Evolutionary conservation across 805 yeast species (phyloP), one percentile per base, ranked within the genome.

Genomic region (Candida endomychidarum): DNA sequence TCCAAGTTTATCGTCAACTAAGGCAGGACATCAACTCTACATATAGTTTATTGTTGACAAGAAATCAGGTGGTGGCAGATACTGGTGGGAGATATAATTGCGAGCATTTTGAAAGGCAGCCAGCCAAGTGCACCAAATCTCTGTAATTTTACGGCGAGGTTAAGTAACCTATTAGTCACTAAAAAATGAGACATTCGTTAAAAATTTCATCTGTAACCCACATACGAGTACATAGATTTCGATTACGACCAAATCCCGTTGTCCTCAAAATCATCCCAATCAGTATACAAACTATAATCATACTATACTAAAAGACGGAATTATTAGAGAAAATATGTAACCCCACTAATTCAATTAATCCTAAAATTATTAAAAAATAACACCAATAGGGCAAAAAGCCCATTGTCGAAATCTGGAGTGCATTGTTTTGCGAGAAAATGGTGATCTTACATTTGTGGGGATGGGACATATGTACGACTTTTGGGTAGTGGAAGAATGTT

Each of bases 381-480:
- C 7, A 3, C 35, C 18, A 32, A 32, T 14, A 22, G 19, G 35
- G 35, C 19, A 21, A 20, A 32, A 21, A 15, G 8, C 19, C 35
- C 26, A 32, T 32, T 32, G 34, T 21, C 20, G 12, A 32, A 32
- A 32, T 12, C 26, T 32, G 35, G 35, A 21, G 35, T 32, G 22
- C 26, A 32, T 32, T 32, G 35, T 32, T 8, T 14, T 12, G 5
- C 14, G 19, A 30, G 20, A 19, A 21, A 32, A 12, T 18, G 33
- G 20, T 32, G 35, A 32, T 32, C 35, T 22, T 15, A 12, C 7
- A 8, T 21, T 32, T 32, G 35, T 32, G 35, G 35, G 35, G 35
- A 12, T 8, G 10, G 26, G 9, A 12, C 35, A 22, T 8, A 5
- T 8, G 19, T 12, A n/a, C 23, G 34, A 31, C 22, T 31, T 20